Percentiles rank a stretch among this genome's conserved stretches.
Conservation (phyloP, 176 grass and related monocot genomes). For the Triticum dicoccoides region DNA sequence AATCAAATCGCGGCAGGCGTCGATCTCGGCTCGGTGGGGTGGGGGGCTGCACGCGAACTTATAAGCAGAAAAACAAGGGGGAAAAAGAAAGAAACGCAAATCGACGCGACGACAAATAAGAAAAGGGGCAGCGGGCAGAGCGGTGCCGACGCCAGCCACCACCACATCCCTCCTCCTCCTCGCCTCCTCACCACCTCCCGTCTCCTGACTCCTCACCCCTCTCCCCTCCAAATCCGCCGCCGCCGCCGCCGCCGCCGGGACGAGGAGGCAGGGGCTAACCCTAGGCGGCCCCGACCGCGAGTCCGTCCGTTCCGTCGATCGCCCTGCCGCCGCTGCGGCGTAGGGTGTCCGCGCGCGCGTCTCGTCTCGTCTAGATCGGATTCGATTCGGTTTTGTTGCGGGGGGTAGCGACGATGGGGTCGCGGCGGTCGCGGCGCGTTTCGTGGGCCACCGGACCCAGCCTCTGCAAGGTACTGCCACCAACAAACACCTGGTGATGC, state of each 20-base stretch:
- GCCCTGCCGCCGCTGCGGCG: neutral
- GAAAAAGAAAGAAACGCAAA: neutral
- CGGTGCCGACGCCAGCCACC: constrained; percentile 40
- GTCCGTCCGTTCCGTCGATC: neutral
- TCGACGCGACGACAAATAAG: constrained; percentile 5
- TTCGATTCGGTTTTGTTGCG: constrained; percentile 13
- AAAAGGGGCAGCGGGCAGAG: neutral
- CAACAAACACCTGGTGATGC: constrained; percentile 1
- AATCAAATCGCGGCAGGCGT: neutral
- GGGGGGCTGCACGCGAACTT: neutral
- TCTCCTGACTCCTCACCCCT: neutral
- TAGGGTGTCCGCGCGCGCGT: constrained; percentile 33
- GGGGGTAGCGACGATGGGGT: constrained; percentile 33
- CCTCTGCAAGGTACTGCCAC: constrained; percentile 85
- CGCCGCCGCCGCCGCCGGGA: constrained; percentile 19
- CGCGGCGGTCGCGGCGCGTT: constrained; percentile 65
- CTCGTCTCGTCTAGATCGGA: constrained; percentile 42
- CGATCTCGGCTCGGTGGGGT: neutral
- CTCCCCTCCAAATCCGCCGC: neutral
- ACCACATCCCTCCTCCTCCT: constrained; percentile 12
- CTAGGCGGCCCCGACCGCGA: neutral
- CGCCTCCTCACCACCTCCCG: constrained; percentile 4
- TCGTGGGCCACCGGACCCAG: constrained; percentile 70
- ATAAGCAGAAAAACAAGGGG: neutral
- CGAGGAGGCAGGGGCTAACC: neutral